Conservation (phyloP, 1,284 basidiomycete species). For the Coniferiporia weirii region DNA sequence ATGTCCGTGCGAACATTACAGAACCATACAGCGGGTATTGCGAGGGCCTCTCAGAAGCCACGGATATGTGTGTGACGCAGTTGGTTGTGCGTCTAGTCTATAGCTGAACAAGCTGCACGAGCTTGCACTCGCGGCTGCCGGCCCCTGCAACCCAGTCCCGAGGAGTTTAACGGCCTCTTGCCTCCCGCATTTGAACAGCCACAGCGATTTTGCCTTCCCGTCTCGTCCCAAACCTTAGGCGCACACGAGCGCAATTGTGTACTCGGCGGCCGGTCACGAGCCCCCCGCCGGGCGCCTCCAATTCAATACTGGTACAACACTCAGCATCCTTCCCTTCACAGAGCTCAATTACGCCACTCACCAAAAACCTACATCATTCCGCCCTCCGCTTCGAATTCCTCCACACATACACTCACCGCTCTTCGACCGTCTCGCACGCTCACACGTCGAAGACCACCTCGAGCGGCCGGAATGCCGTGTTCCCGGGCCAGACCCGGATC, state of each 20-base stretch:
- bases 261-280: neutral
- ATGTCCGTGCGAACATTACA: too few species aligned
- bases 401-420: neutral
- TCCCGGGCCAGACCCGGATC: slow-evolving; percentile 83
- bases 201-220: too few species aligned
- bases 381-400: neutral
- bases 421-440: neutral
- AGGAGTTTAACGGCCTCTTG: too few species aligned
- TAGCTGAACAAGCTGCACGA: neutral
- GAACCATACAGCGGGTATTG: neutral
- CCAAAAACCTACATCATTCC: neutral
- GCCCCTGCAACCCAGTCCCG: too few species aligned
- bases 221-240: too few species aligned
- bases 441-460: slow-evolving; percentile 63
- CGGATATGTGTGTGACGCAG: neutral
- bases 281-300: neutral
- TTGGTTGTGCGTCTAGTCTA: neutral
- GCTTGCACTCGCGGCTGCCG: neutral
- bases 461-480: slow-evolving; percentile 80
- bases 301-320: neutral
- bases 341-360: neutral
- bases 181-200: too few species aligned
- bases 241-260: neutral
- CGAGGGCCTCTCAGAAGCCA: neutral
- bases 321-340: neutral